Evolutionary conservation across 441 rosid genomes (phyloP), one percentile per base, ranked within the genome.

Genomic region (Raphanus hybrid): DNA sequence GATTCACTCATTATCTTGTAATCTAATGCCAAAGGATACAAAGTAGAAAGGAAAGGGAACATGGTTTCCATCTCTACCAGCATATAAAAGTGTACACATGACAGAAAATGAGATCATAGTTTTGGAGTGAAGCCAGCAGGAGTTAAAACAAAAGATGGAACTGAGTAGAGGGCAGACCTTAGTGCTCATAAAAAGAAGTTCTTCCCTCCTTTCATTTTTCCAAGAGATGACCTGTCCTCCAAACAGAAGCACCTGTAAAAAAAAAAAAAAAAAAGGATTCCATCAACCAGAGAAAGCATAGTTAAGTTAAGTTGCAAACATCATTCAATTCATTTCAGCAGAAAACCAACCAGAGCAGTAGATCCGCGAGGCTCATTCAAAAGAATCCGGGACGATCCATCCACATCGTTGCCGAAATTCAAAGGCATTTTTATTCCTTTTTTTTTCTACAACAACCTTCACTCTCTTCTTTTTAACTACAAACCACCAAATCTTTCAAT

Each of bases 221-320:
- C 98, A 95, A 18, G 99, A 95, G 79, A 90, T 85, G 23, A 95
- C 93, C 80, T 92, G 98, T 54, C 96, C 99, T 10, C 99, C 98
- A 67, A 84, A 83, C 4, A 91, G 82, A 82, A 91, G 87, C 80
- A 92, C 99, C 99, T 95, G 92, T 81, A 83, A 82, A 67, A 0
- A 75, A 29, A 29, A 29, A 29, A 29, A 64, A 0, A 62, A 63
- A n/a, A n/a, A n/a, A n/a, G n/a, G 50, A 43, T 43, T 11, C 50
- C 50, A 43, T 43, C 48, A 41, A 18, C 1, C 20, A 18, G 18
- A 18, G 18, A 18, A 18, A 41, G 12, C 48, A 41, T 41, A n/a
- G n/a, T n/a, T n/a, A 43, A 43, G 50, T 8, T 37, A 37, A 37
- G 9, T 41, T 9, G 48, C 48, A 23, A 23, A 23, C 26, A 23